Conservation (phyloP, 1,284 basidiomycete species). For the Ceratobasidium sp. region DNA sequence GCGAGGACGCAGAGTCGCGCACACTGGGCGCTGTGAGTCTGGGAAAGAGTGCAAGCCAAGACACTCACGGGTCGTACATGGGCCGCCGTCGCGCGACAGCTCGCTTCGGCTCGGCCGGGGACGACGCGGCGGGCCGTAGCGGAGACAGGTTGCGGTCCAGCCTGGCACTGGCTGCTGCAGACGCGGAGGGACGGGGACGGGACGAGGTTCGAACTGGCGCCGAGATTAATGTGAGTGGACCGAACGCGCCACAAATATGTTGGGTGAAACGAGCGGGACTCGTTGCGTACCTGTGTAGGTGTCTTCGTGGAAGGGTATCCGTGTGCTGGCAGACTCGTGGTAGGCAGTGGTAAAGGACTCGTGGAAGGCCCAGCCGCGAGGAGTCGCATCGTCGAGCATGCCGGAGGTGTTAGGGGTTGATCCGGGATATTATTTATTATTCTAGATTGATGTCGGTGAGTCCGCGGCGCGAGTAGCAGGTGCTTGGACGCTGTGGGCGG, state of each 20-base stretch:
- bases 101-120: not conserved
- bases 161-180: slow-evolving; percentile 15
- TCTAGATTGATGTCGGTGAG: slow-evolving; percentile 18
- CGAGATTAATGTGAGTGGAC: slow-evolving; percentile 33
- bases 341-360: slow-evolving; percentile 17
- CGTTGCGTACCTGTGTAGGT: slow-evolving; percentile 22
- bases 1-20: slow-evolving; percentile 35
- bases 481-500: not conserved
- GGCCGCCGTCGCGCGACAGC: not conserved
- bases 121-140: not conserved
- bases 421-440: slow-evolving; percentile 36
- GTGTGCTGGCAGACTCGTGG: slow-evolving; percentile 37
- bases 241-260: slow-evolving; percentile 45
- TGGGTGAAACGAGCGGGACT: slow-evolving; percentile 9
- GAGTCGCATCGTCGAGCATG: slow-evolving; percentile 39
- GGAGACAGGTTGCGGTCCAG: slow-evolving; percentile 13
- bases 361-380: slow-evolving; percentile 30
- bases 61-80: slow-evolving; percentile 43
- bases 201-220: slow-evolving; percentile 17
- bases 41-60: not conserved
- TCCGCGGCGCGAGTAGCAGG: not conserved
- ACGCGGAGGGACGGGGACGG: not conserved
- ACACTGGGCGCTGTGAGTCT: slow-evolving; percentile 13
- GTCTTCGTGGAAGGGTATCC: slow-evolving; percentile 13
- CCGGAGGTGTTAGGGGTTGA: slow-evolving; percentile 44